These are phyloP conservation scores for Cardamine occulta DNA, from an alignment of 345 rosid species.

Conservation along the genomic window DNA sequence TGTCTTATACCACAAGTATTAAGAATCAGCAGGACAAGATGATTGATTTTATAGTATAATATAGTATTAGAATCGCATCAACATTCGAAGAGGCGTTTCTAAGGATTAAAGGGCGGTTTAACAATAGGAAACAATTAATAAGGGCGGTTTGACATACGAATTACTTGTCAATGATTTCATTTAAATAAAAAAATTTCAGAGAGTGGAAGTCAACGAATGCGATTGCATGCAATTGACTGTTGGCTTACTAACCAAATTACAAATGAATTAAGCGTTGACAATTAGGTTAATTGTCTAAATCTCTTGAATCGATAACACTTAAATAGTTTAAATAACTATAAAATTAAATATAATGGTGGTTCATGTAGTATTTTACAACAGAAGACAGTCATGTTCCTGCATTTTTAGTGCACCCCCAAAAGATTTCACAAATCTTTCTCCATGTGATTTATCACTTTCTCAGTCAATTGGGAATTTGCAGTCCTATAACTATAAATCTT, in stretches of 20 bases:
- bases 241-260: conserved; percentile 43
- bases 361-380: conserved; percentile 37
- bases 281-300: conserved; percentile 12
- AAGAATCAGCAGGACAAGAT: conserved; percentile 21
- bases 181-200: conserved; percentile 14
- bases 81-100: conserved; percentile 34
- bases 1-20: not conserved
- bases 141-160: conserved; percentile 43
- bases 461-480: conserved; percentile 14
- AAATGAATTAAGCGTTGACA: conserved; percentile 39
- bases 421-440: conserved; percentile 49
- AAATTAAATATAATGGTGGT: conserved; percentile 26
- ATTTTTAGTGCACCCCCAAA: conserved; percentile 44
- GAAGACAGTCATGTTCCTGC: conserved; percentile 47
- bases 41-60: not conserved
- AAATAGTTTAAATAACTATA: not conserved
- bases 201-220: conserved; percentile 35
- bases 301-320: conserved; percentile 19
- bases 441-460: conserved; percentile 37
- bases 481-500: conserved; percentile 12
- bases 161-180: conserved; percentile 41
- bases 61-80: conserved; percentile 10
- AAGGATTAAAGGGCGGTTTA: not conserved
- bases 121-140: not conserved
- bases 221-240: conserved; percentile 32